Base-by-base conservation (phyloP, 2,329 filamentous ascomycete genomes). In the Fusarium heterosporum region DNA sequence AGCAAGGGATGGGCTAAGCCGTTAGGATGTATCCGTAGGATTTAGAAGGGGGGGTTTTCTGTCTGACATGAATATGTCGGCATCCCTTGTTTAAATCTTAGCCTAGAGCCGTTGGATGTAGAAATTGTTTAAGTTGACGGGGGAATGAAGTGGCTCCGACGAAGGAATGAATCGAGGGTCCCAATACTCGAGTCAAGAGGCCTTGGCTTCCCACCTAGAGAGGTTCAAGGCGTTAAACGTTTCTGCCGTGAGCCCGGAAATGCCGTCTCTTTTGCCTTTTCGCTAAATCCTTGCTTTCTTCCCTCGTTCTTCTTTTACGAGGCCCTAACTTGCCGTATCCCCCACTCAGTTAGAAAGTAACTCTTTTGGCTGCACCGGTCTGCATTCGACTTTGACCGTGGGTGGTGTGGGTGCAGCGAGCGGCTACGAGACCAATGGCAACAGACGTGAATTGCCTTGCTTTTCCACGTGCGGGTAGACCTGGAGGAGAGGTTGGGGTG, bases 341-440 rank as follows among this genome's bases (percentile, higher is more conserved):
- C 34, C 34, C 34, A 17, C 34, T 36, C 34, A 36, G 34, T 16
- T 16, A 36, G n/a, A 36, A 36, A 36, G 34, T 36, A 36, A 36
- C 16, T 36, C 16, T 16, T 36, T 36, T 16, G 16, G 14, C 34
- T n/a, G 34, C 14, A 36, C 34, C 34, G 34, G 34, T 17, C 34
- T 36, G 16, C 16, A 9, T 16, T 28, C 16, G n/a, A 12, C 25
- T 48, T 56, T 22, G 38, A 36, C 34, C 16, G 32, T 36, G 32
- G 30, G 48, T 56, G 69, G 69, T 66, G 69, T 67, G 55, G 52
- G 52, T 62, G 60, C 64, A 64, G 51, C 49, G 46, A 71, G 70
- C 70, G 70, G 59, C 70, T 72, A 69, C 42, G 49, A 71, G 53
- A 47, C 67, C 70, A 72, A 72, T 72, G 55, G 14, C 49, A 36